phyloP scores from a whole-genome alignment of 371 early-diverging fungal genomes.

The Rhizomucor pusillus region DNA sequence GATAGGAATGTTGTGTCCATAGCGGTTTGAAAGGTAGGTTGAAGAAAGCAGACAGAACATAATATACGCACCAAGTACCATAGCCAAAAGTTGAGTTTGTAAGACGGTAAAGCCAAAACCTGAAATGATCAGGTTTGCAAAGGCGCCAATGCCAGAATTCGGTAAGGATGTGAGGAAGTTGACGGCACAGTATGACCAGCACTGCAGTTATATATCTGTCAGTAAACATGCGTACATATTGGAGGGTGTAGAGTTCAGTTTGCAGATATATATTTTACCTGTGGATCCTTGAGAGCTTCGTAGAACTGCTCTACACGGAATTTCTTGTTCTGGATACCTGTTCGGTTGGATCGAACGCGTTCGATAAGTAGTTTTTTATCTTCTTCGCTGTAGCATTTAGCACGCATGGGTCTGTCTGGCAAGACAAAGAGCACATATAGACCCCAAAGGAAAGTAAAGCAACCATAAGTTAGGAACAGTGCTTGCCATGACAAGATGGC shows the following conservation, averaged over 20 bases:
- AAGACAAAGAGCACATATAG: slow-evolving; percentile 12
- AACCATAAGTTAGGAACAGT: slow-evolving; percentile 20
- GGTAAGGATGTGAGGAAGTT: slow-evolving; percentile 8
- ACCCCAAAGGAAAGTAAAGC: slow-evolving; percentile 20
- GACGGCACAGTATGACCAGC: too few relatives aligned
- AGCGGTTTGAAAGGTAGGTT: slow-evolving; percentile 16
- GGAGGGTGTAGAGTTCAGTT: slow-evolving; percentile 17
- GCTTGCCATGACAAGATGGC: slow-evolving; percentile 26
- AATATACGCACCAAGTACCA: slow-evolving; percentile 26
- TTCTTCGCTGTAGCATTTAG: slow-evolving; percentile 25
- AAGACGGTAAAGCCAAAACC: slow-evolving; percentile 23
- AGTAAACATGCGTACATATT: too few relatives aligned
- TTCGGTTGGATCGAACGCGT: slow-evolving; percentile 22
- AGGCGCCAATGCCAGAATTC: slow-evolving; percentile 22
- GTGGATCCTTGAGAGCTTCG: slow-evolving; percentile 23
- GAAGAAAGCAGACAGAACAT: slow-evolving; percentile 17
- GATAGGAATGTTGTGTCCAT: slow-evolving; percentile 13
- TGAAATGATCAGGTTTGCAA: slow-evolving; percentile 22
- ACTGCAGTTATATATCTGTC: too few relatives aligned
- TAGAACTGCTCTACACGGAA: slow-evolving; percentile 21
- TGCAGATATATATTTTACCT: slow-evolving; percentile 11
- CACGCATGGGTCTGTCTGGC: slow-evolving; percentile 28
- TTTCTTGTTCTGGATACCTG: slow-evolving; percentile 19
- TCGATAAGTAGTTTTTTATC: slow-evolving; percentile 25
- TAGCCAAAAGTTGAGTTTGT: slow-evolving; percentile 25